phyloP scores from a whole-genome alignment of 192 early-diverging fungal genomes.

The Backusella macrospora region DNA sequence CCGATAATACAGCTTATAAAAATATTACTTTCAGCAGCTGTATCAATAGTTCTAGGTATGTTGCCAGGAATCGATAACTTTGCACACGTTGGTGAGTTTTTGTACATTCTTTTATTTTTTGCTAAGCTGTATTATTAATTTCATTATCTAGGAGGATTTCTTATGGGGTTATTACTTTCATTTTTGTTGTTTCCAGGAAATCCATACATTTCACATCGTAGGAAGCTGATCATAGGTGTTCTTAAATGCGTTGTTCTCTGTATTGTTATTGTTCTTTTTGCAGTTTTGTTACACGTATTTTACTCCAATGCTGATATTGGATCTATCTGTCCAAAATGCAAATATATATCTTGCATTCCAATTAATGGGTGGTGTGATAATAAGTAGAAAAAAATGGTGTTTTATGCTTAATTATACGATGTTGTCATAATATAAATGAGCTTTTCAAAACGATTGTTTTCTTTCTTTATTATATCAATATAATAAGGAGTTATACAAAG shows the following conservation, averaged over 20 bases:
- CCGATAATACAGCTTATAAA: conserved; percentile 74
- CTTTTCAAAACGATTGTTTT: too few relatives aligned
- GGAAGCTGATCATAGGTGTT: conserved; percentile 36
- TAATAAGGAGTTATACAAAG: too few relatives aligned
- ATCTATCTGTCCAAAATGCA: conserved; percentile 59
- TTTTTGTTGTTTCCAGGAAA: conserved; percentile 19
- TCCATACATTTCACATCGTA: not conserved
- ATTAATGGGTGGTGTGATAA: conserved; percentile 57
- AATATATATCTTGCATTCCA: conserved; percentile 56
- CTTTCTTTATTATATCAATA: too few relatives aligned
- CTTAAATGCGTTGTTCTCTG: conserved; percentile 42
- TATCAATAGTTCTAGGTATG: conserved; percentile 72
- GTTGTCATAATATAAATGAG: too few relatives aligned
- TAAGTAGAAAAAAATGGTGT: too few relatives aligned
- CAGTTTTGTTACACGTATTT: conserved; percentile 48
- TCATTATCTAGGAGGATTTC: conserved; percentile 16
- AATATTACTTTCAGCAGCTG: conserved; percentile 60
- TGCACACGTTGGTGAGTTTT: conserved; percentile 71
- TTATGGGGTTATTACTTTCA: conserved; percentile 19
- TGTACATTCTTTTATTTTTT: not conserved
- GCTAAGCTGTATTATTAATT: not conserved
- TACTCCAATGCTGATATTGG: conserved; percentile 45
- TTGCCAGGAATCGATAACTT: conserved; percentile 81
- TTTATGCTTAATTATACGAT: not conserved
- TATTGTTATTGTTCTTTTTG: conserved; percentile 47